Base-by-base conservation (phyloP, 2,329 filamentous ascomycete genomes). In the Pezicula rhizophila region DNA sequence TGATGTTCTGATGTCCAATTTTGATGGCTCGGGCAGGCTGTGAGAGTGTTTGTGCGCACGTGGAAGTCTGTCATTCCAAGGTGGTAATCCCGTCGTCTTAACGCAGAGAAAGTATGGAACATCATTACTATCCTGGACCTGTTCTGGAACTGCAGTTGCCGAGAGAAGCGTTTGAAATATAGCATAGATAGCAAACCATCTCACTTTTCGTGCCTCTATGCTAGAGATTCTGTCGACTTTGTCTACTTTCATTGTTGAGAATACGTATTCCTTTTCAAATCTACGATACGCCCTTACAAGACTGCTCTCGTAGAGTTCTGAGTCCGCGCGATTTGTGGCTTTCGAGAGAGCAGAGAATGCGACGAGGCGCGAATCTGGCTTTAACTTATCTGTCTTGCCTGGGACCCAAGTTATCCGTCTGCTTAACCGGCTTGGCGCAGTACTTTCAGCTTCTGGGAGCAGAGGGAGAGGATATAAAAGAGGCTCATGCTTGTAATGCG, bases 101-200 rank as follows among this genome's bases (percentile, higher is more conserved):
- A 63, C 55, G 25, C 57, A 60, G 7, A 64, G 37, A 18, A 75
- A 72, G 53, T 92, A 92, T 0, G 73, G 68, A 1, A 80, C 72
- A 12, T 70, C 71, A 1, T 74, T 70, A 1, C 72, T 69, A 47
- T 85, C 78, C 14, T 72, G 71, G 25, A 88, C 80, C 57, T 87
- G 80, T 5, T 70, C 62, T 0, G 87, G 83, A 0, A 78, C 71
- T 31, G 76, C 70, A 1, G 80, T 84, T 34, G 82, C 81, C 46
- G 79, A 79, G 8, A 78, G 75, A 1, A 93, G 73, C n/a, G 82
- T 83, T 62, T 93, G 88, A 49, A 89, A 76, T 3, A 81, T 76
- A 15, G 81, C 77, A 59, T 92, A 92, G 6, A 92, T 76, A 33
- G 91, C 63, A 26, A 91, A 78, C 87, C 87, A 93, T 35, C 87